Evolutionary conservation across 2,329 filamentous ascomycete genomes (phyloP), one percentile per base, ranked within the genome.

Genomic region (Penicillium olsonii): DNA sequence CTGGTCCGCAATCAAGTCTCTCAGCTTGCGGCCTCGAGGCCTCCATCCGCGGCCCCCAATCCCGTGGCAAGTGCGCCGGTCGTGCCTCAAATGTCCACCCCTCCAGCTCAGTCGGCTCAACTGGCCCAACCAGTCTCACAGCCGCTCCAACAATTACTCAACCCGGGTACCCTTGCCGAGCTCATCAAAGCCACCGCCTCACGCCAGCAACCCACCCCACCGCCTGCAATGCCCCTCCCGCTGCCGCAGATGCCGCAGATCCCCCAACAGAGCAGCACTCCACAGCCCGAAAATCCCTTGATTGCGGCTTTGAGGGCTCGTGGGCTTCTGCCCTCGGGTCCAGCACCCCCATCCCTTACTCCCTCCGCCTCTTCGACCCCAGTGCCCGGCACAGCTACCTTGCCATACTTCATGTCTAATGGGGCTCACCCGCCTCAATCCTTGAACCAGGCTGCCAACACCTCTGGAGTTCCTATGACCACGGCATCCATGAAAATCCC

Each of bases 1-100:
- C 83, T 88, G 69, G 88, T 96, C 72, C 89, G 87, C 72, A 85
- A 87, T 68, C 90, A 94, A 81, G 85, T 96, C 71, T 84, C 87
- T 70, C 84, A 85, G 71, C 81, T 96, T 70, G 82, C 75, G 29
- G 84, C 78, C 24, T 64, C 64, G 39, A 57, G 63, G 39, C 49
- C 57, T 22, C 43, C 58, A 14, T 50, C 64, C 18, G 45, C 41
- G 29, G 35, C 54, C 19, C 55, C 59, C 27, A 47, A 41, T 34
- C 24, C 61, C 17, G 42, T 54, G 34, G 46, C 58, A 22, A 55
- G 35, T 42, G 52, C 58, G 20, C 56, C 62, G 6, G 56, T 63
- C 37, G 75, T 78, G 34, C 64, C 50, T 35, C 58, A 62, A 35
- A 63, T 64, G 18, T 44, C 84, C 70, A 78, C 78, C 44, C 68